Evolutionary conservation across 768 basidiomycete genomes (phyloP).

Genomic region (Boletus tylopilopsis): DNA sequence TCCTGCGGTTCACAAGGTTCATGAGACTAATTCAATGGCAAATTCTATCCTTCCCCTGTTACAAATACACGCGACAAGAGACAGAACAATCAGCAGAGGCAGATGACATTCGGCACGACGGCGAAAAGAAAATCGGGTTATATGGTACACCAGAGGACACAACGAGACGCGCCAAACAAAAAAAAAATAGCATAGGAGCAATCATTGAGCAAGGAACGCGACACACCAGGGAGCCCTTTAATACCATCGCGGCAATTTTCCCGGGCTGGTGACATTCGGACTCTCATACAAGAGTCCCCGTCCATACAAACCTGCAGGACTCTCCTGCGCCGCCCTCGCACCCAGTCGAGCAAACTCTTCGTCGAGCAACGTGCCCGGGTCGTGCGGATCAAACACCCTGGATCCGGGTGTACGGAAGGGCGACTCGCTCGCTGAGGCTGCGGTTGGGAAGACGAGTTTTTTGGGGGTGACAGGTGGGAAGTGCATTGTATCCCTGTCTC

Average conservation of each 20-base stretch:
- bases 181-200: background rate
- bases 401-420: constrained; percentile 49
- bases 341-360: constrained; percentile 65
- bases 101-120: background rate
- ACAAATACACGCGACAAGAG: constrained; percentile 2
- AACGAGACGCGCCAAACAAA: constrained; percentile 6
- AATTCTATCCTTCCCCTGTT: background rate
- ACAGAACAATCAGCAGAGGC: constrained; percentile 1
- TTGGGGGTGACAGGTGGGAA: constrained; percentile 43
- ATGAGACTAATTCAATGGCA: background rate
- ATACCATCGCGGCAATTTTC: constrained; percentile 51
- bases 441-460: constrained; percentile 35
- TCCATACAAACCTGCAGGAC: constrained; percentile 65
- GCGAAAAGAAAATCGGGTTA: background rate
- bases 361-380: constrained; percentile 62
- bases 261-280: constrained; percentile 59
- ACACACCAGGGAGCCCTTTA: constrained; percentile 21
- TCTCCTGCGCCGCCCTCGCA: constrained; percentile 44
- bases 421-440: constrained; percentile 31
- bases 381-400: constrained; percentile 64
- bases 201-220: background rate
- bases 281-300: constrained; percentile 66
- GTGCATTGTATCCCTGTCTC: constrained; percentile 18
- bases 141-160: constrained; percentile 11
- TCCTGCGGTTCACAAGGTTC: background rate